These are phyloP conservation scores for Geotrichum fermentans DNA, from an alignment of 1,139 yeast genomes.

Conservation along the genomic window DNA sequence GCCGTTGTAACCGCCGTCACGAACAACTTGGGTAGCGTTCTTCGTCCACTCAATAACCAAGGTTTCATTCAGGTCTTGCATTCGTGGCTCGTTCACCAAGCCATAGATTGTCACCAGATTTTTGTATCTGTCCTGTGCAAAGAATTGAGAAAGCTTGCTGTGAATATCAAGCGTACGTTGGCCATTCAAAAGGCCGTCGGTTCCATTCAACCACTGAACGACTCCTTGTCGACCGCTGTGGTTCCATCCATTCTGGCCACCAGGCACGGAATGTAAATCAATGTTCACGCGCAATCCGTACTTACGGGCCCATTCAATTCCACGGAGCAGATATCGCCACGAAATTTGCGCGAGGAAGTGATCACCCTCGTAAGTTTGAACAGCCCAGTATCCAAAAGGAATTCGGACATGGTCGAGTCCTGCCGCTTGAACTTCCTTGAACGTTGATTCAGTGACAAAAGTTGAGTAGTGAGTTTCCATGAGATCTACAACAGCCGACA, in stretches of 20 bases:
- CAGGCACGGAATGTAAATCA: conserved; percentile 88
- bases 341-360: conserved; percentile 77
- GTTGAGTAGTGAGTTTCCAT: conserved; percentile 66
- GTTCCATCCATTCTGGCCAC: conserved; percentile 90
- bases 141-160: conserved; percentile 48
- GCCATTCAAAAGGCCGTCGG: conserved; percentile 33
- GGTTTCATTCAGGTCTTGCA: conserved; percentile 29
- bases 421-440: conserved; percentile 53
- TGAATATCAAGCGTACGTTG: conserved; percentile 41
- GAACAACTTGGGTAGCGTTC: conserved; percentile 33
- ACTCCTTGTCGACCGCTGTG: conserved; percentile 76
- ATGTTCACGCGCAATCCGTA: conserved; percentile 71
- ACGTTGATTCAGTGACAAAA: conserved; percentile 70
- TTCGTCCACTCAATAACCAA: conserved; percentile 35
- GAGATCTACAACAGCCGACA: conserved; percentile 35
- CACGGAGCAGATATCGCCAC: conserved; percentile 62
- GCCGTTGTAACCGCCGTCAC: conserved; percentile 30
- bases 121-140: conserved; percentile 56
- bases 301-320: conserved; percentile 66
- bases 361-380: conserved; percentile 51
- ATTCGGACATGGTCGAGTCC: conserved; percentile 83
- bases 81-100: conserved; percentile 52
- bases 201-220: conserved; percentile 53
- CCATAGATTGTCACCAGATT: conserved; percentile 79
- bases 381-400: conserved; percentile 94